Evolutionary conservation across 257 asterid genomes (phyloP), one percentile per base, ranked within the genome.

Genomic region (Plantago major): DNA sequence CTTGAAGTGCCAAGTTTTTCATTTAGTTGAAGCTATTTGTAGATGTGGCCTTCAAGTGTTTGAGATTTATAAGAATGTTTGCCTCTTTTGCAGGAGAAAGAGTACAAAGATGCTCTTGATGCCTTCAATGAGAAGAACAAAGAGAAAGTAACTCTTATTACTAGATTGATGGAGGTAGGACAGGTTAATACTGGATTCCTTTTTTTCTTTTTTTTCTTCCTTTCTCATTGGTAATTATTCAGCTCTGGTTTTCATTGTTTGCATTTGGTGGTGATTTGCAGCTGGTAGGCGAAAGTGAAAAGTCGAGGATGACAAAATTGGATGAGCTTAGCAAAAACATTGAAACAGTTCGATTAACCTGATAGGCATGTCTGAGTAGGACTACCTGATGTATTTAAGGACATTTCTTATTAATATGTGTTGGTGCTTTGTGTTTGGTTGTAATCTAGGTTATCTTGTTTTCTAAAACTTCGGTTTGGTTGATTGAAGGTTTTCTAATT

Each of bases 291-390:
- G 85, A 84, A 59, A 84, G 91, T 12, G 91, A 84, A 78, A 79
- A 66, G 46, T 4, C 77, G 71, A 79, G 91, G 58, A 63, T 82
- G 64, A 76, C 75, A 73, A 81, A 81, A 59, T 62, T 84, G 78
- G 91, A 84, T 59, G 91, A 84, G 67, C 77, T 84, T 40, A 78
- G 84, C 88, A 84, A 81, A 71, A 79, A 76, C 58, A 71, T 84
- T 50, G 80, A 80, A 60, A 52, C 67, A 14, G 49, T 65, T 7
- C 64, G 12, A 30, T 26, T 51, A 42, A 46, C 67, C 42, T 63
- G 47, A 60, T 42, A 18, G 28, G 58, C 9, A 3, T 46, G 56
- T 16, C 33, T 72, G 52, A 49, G 33, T 67, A 55, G 43, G 62
- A 44, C 22, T 42, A 65, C 62, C 68, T 66, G 73, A 66, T 67